A percentile compares a stretch with the other conserved stretches of the same genome.
Conservation (phyloP, 306 rosid genomes). For the Quercus agrifolia region DNA sequence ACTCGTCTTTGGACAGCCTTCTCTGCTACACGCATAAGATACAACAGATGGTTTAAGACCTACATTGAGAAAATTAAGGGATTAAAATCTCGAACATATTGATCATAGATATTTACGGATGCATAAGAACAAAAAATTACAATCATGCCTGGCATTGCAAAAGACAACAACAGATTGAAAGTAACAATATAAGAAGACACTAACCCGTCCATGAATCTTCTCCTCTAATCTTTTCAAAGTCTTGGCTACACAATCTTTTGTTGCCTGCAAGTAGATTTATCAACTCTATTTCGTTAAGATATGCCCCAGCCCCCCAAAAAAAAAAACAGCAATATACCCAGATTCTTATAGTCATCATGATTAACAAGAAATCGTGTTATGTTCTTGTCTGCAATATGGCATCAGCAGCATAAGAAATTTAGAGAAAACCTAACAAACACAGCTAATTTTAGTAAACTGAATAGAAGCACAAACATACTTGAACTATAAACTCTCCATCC, state of each 20-base stretch:
- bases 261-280: constrained; percentile 59
- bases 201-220: constrained; percentile 91
- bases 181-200: constrained; percentile 28
- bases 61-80: constrained; percentile 33
- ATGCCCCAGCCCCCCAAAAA: neutral
- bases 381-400: constrained; percentile 6
- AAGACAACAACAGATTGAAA: neutral
- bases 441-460: neutral
- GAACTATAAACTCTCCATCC: constrained; percentile 98
- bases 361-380: neutral
- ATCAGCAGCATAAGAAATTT: constrained; percentile 14
- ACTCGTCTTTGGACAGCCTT: constrained; percentile 76
- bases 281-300: constrained; percentile 19
- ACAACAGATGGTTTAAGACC: constrained; percentile 85
- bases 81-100: constrained; percentile 29
- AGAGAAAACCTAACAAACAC: constrained; percentile 12
- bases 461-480: constrained; percentile 48
- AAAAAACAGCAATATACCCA: neutral
- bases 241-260: constrained; percentile 98
- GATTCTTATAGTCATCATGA: neutral
- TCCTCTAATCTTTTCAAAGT: constrained; percentile 96
- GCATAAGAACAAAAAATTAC: neutral
- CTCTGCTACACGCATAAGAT: constrained; percentile 85
- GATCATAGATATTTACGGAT: neutral
- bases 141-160: constrained; percentile 5